Percentiles rank a stretch among this genome's conserved stretches.
These are phyloP conservation scores for Clonostachys chloroleuca DNA, from an alignment of 2,329 filamentous ascomycete genomes.

Conservation along the genomic window DNA sequence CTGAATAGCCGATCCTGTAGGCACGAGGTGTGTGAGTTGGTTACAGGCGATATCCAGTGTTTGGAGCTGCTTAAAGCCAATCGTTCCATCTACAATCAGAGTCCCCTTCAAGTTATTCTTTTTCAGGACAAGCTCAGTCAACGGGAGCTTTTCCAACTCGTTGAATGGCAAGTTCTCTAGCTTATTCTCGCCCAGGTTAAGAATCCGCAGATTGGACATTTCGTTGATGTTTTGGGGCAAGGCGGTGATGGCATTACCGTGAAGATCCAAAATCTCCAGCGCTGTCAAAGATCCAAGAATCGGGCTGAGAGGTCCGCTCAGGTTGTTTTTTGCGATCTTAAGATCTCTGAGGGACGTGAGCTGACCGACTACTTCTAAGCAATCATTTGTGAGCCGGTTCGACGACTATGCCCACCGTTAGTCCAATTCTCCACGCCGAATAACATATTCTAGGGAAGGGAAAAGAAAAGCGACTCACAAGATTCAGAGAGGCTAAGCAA, in stretches of 20 bases:
- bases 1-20: slow-evolving; percentile 38
- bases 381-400: slow-evolving; percentile 72
- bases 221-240: slow-evolving; percentile 65
- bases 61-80: slow-evolving; percentile 61
- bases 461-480: slow-evolving; percentile 46
- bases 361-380: slow-evolving; percentile 69
- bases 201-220: slow-evolving; percentile 63
- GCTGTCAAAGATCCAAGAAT: slow-evolving; percentile 60
- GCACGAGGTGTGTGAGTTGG: slow-evolving; percentile 53
- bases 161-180: slow-evolving; percentile 69
- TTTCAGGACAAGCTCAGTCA: slow-evolving; percentile 69
- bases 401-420: slow-evolving; percentile 52
- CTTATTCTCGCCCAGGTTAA: slow-evolving; percentile 79
- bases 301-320: slow-evolving; percentile 63
- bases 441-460: too few relatives aligned
- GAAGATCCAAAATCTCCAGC: slow-evolving; percentile 78
- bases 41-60: slow-evolving; percentile 76
- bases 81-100: slow-evolving; percentile 61
- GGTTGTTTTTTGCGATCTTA: slow-evolving; percentile 72
- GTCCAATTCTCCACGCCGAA: too few relatives aligned
- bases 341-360: slow-evolving; percentile 72
- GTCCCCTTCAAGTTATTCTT: slow-evolving; percentile 76
- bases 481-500: slow-evolving; percentile 74
- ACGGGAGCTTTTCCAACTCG: slow-evolving; percentile 59
- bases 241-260: slow-evolving; percentile 70